Evolutionary conservation across 331 rosid species (phyloP).

Genomic region (Rhamnella rubrinervis): DNA sequence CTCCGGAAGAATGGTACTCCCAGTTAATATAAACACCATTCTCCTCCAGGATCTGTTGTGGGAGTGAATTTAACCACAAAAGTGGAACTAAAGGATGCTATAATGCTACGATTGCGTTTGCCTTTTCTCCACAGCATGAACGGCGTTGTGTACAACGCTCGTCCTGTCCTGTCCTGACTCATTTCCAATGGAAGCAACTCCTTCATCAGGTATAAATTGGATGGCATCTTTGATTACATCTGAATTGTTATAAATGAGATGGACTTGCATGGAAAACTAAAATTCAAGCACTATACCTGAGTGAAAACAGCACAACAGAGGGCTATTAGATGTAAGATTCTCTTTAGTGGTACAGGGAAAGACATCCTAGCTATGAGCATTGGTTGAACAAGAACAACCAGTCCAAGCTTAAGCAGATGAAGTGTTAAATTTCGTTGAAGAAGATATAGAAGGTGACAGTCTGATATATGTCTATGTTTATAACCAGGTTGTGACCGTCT

Average conservation of each 20-base stretch:
- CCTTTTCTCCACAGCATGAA: conserved; percentile 42
- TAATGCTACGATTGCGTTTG: background rate
- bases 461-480: no score
- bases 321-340: background rate
- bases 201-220: conserved; percentile 62
- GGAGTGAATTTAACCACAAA: conserved; percentile 42
- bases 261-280: conserved; percentile 31
- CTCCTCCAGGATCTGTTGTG: conserved; percentile 45
- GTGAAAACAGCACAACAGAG: conserved; percentile 29
- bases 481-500: no score
- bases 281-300: conserved; percentile 33
- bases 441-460: no score
- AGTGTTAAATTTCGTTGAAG: no score
- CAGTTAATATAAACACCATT: conserved; percentile 65
- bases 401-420: no score
- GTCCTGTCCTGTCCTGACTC: conserved; percentile 55
- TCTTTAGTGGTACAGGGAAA: background rate
- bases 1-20: conserved; percentile 29
- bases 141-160: conserved; percentile 33
- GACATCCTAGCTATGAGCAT: background rate
- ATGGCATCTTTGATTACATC: conserved; percentile 22
- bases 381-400: background rate
- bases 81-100: conserved; percentile 55
- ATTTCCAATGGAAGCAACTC: background rate
- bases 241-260: conserved; percentile 25